Evolutionary conservation across 352 stramenopile genomes (phyloP), one percentile per base, ranked within the genome.

Genomic region (Globisporangium spinosum): DNA sequence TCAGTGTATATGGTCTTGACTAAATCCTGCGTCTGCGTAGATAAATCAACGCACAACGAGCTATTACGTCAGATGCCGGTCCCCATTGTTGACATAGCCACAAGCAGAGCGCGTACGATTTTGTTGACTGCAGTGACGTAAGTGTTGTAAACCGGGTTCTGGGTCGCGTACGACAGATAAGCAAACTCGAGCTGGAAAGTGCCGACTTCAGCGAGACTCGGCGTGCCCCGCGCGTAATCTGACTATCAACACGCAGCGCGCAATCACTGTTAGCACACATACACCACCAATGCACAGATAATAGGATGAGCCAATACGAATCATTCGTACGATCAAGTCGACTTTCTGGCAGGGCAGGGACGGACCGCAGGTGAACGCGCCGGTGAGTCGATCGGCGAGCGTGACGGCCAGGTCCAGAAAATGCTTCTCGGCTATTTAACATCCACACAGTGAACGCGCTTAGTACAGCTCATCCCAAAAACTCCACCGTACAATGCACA

Each of bases 101-200:
- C 23, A 43, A 2, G 27, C 3, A 29, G 60, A 15, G 15, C 27
- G 20, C 60, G 15, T 25, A 58, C 13, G n/a, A 72, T 66, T 23
- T 61, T 74, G 62, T 87, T 89, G 2, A 91, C 67, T 40, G 71
- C 65, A 15, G 79, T 73, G 29, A 87, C 71, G 7, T 67, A 68
- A 4, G 77, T 57, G 17, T 73, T 43, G 58, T 87, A 91, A 0
- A 58, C 70, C 0, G 68, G 58, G 40, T 87, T 72, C 15, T 71
- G 51, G 0, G 78, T 89, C 2, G 75, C 58, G 10, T 78, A 63
- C 7, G 73, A 59, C 0, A 93, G 60, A 51, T 86, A 91, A 25
- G 62, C 62, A 62, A 91, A 92, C 62, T 93, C 85, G 20, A 93
- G 75, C 58, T 89, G 81, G 65, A 93, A 89, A 0, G 74, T 88